Conservation (phyloP, 2,329 filamentous ascomycete genomes). For the Cercospora sp. region DNA sequence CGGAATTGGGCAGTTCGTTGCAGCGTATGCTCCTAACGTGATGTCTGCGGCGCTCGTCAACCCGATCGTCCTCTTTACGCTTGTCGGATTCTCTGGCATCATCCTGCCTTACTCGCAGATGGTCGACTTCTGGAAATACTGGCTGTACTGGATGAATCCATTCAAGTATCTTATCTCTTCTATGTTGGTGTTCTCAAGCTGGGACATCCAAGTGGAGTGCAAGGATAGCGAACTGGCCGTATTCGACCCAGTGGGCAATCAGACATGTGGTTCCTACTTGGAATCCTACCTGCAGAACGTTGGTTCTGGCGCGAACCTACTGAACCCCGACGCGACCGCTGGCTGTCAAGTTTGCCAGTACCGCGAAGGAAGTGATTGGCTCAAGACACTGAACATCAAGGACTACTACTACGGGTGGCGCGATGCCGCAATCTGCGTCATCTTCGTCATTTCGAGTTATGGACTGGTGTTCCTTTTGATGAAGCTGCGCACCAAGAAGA, state of each 20-base stretch:
- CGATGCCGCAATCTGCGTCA: conserved; percentile 59
- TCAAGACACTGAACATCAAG: conserved; percentile 59
- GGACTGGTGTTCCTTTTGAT: conserved; percentile 18
- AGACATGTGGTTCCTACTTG: conserved; percentile 62
- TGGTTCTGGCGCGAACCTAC: conserved; percentile 50
- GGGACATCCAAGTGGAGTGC: conserved; percentile 44
- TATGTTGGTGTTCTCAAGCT: conserved; percentile 43
- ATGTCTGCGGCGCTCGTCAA: conserved; percentile 49
- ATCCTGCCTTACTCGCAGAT: conserved; percentile 37
- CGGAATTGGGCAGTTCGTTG: conserved; percentile 58
- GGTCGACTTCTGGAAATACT: conserved; percentile 41
- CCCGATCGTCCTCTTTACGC: conserved; percentile 36
- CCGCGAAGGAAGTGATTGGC: conserved; percentile 57
- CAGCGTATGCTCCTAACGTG: conserved; percentile 45
- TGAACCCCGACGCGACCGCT: conserved; percentile 59
- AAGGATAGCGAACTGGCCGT: conserved; percentile 40
- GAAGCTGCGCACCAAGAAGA: conserved; percentile 45
- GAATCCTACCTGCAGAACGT: conserved; percentile 51
- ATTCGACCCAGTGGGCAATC: conserved; percentile 51
- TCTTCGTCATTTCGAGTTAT: conserved; percentile 47
- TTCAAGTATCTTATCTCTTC: conserved; percentile 47
- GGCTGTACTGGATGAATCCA: conserved; percentile 41
- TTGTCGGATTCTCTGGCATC: conserved; percentile 38
- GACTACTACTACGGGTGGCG: conserved; percentile 66
- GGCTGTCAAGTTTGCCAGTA: conserved; percentile 64